Conservation (phyloP, 768 basidiomycete species). For the Panaeolus papilionaceus region DNA sequence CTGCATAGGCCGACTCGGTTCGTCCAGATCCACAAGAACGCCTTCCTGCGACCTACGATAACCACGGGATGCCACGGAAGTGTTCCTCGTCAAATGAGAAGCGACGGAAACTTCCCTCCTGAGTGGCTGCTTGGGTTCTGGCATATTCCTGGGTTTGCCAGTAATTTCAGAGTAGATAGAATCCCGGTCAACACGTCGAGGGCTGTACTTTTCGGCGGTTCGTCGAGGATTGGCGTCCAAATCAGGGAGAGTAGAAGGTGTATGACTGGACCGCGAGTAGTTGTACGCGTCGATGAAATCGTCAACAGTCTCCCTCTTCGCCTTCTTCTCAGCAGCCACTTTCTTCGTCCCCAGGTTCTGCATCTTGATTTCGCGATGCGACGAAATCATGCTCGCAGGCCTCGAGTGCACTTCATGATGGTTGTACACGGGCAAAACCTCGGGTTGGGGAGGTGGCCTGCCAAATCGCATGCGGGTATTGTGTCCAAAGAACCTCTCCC, state of each 20-base stretch:
- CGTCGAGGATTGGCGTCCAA: conserved; percentile 32
- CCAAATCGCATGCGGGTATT: conserved; percentile 25
- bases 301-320: conserved; percentile 50
- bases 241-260: conserved; percentile 51
- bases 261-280: conserved; percentile 45
- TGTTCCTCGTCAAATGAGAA: conserved; percentile 19
- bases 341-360: conserved; percentile 50
- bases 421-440: conserved; percentile 32
- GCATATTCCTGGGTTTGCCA: conserved; percentile 61
- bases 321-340: conserved; percentile 3
- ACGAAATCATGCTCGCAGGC: conserved; percentile 22
- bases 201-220: conserved; percentile 27
- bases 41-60: conserved; percentile 26
- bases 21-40: conserved; percentile 34
- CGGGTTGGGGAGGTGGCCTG: conserved; percentile 25
- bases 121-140: conserved; percentile 80
- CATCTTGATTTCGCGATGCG: conserved; percentile 52
- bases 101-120: conserved; percentile 41
- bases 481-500: conserved; percentile 63
- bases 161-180: conserved; percentile 76
- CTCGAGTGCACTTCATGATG: conserved; percentile 26
- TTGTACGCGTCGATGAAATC: conserved; percentile 58
- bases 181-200: conserved; percentile 34
- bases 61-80: conserved; percentile 19
- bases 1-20: conserved; percentile 17